Base-by-base conservation (phyloP, 164 flowering plant species). In the Piper betle region DNA sequence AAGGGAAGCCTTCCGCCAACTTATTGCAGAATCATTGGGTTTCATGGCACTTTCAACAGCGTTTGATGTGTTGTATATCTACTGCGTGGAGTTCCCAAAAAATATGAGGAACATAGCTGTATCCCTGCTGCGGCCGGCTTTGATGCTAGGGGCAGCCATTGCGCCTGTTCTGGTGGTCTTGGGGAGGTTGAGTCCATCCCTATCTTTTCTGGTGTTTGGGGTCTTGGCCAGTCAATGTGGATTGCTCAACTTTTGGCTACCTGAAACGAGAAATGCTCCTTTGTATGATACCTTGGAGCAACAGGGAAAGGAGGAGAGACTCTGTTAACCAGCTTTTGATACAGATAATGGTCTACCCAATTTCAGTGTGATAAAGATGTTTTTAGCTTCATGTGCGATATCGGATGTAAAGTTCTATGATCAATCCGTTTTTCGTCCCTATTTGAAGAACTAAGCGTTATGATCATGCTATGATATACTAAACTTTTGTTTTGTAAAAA, bases 21-120 rank as follows among this genome's bases (percentile, higher is more conserved):
- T 85, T 42, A 61, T 50, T 15, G 64, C 76, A 4, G 85, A 83
- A 72, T 80, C 63, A 1, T 38, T 80, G 0, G 87, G 84, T 10
- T 85, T 83, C 72, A 80, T 79, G 85, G 84, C 80, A n/a, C 82
- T 77, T 65, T 80, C 88, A 37, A 72, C 75, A 33, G 83, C 85
- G 1, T 82, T 72, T 33, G 81, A 80, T 61, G 73, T 83, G 7
- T 5, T 77, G 53, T 82, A 73, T 37, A 67, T 83, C 3, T 80
- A 82, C 67, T 70, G 79, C 41, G 82, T 84, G 18, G 92, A 86
- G 71, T 86, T 86, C 60, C 88, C 88, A 0, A 86, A 85, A 2
- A 82, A 77, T 53, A 80, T 81, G 55, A 76, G 92, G 54, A 83
- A 84, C 70, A 73, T 78, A 17, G 79, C 84, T 0, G 81, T 82